Conservation (phyloP, 495 filamentous ascomycete species). For the Xylaria grammica region DNA sequence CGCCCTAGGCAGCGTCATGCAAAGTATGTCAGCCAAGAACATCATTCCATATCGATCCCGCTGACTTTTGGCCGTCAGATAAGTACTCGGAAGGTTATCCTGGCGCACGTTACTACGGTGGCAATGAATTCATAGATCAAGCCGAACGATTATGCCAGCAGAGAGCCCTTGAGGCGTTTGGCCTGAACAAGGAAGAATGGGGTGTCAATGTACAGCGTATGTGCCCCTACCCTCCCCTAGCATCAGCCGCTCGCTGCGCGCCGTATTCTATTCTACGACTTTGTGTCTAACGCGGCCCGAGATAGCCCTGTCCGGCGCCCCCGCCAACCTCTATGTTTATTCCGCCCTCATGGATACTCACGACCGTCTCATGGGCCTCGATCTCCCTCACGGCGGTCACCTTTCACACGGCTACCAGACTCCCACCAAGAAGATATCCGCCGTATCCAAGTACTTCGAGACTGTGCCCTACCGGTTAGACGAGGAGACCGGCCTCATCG, state of each 20-base stretch:
- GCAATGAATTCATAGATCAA: slow-evolving; percentile 94
- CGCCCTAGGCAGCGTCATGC: slow-evolving; percentile 97
- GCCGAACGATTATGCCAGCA: slow-evolving; percentile 88
- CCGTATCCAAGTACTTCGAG: slow-evolving; percentile 98
- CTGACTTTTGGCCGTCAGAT: slow-evolving; percentile 58
- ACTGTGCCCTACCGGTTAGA: slow-evolving; percentile 93
- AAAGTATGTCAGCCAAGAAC: slow-evolving; percentile 65
- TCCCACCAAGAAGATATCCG: slow-evolving; percentile 97
- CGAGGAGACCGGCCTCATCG: slow-evolving; percentile 88
- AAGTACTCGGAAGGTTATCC: slow-evolving; percentile 99
- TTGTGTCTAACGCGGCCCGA: slow-evolving; percentile 20
- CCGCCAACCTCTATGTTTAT: slow-evolving; percentile 95
- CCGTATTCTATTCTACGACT: too few relatives aligned
- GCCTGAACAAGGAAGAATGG: slow-evolving; percentile 84
- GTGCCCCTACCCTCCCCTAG: slow-evolving; percentile 35
- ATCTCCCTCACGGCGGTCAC: slow-evolving; percentile 95
- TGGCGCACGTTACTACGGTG: slow-evolving; percentile 95
- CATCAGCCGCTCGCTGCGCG: too few relatives aligned
- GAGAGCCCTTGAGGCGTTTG: slow-evolving; percentile 85
- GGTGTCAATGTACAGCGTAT: slow-evolving; percentile 96
- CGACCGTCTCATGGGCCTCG: slow-evolving; percentile 95
- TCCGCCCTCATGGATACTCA: slow-evolving; percentile 90
- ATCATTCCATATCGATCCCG: background rate
- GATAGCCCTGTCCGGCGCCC: slow-evolving; percentile 89
- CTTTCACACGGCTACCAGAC: slow-evolving; percentile 98